Evolutionary conservation across 2,329 filamentous ascomycete species (phyloP).

Genomic region (Neonectria magnoliae): DNA sequence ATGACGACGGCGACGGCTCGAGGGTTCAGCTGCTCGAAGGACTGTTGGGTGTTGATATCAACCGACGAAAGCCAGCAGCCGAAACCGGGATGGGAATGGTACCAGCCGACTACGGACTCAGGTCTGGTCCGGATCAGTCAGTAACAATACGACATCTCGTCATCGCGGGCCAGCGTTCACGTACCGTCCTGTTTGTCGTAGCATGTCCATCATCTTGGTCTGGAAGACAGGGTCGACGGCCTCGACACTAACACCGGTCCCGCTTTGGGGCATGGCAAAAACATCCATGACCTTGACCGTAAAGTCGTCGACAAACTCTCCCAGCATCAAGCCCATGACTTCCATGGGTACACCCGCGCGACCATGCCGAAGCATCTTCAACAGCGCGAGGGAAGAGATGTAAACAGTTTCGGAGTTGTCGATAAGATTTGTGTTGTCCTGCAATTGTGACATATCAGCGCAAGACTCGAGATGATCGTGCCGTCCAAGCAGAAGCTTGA

Average conservation of each 20-base stretch:
- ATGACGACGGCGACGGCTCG: constrained; percentile 97
- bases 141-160: constrained; percentile 14
- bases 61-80: constrained; percentile 99
- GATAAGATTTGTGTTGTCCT: constrained; percentile 93
- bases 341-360: constrained; percentile 99
- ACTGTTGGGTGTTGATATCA: constrained; percentile 99
- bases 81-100: constrained; percentile 98
- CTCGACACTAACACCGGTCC: constrained; percentile 97
- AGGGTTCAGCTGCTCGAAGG: constrained; percentile 98
- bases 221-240: constrained; percentile 98
- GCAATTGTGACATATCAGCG: constrained; percentile 25
- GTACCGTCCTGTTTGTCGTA: constrained; percentile 94
- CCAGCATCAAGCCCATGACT: constrained; percentile 99
- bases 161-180: constrained; percentile 36
- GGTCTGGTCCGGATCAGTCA: constrained; percentile 65
- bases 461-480: background rate
- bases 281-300: constrained; percentile 98
- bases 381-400: constrained; percentile 94
- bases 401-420: constrained; percentile 99
- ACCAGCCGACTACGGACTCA: constrained; percentile 98
- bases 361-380: constrained; percentile 99
- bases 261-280: constrained; percentile 99
- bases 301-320: constrained; percentile 99
- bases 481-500: constrained; percentile 19
- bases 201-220: constrained; percentile 99